A percentile compares a stretch with the other conserved stretches of the same genome.
phyloP scores from a whole-genome alignment of 768 basidiomycete species.

The Ramaria rubella region DNA sequence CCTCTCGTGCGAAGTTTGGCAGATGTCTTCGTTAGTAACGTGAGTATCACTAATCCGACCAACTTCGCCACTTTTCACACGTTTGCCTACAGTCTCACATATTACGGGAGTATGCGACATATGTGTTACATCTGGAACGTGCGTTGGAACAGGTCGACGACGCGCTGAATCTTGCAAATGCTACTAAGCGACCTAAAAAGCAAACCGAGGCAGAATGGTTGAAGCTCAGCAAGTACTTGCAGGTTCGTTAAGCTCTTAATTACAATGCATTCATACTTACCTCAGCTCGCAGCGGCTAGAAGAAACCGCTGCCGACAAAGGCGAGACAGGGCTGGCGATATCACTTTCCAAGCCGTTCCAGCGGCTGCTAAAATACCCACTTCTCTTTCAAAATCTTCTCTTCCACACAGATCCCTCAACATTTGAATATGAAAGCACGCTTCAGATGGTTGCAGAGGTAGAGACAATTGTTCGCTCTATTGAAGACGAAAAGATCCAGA shows the following conservation, averaged over 20 bases:
- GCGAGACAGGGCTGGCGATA: slow-evolving; percentile 92
- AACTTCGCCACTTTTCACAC: slow-evolving; percentile 10
- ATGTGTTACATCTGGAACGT: slow-evolving; percentile 89
- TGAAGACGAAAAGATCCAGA: slow-evolving; percentile 96
- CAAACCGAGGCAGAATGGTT: slow-evolving; percentile 75
- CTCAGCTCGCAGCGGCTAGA: slow-evolving; percentile 48
- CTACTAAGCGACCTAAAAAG: slow-evolving; percentile 73
- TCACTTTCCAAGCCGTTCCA: slow-evolving; percentile 97
- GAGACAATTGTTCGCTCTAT: slow-evolving; percentile 94
- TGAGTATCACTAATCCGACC: slow-evolving; percentile 35
- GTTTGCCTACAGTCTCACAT: slow-evolving; percentile 67
- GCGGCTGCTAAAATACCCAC: slow-evolving; percentile 90
- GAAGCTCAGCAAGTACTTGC: slow-evolving; percentile 66
- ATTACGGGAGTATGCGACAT: slow-evolving; percentile 88
- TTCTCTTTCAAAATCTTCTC: slow-evolving; percentile 94
- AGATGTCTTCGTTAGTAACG: slow-evolving; percentile 93
- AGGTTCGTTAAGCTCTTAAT: slow-evolving; percentile 20
- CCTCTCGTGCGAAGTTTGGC: slow-evolving; percentile 89
- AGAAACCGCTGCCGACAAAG: slow-evolving; percentile 71
- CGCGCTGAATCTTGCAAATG: slow-evolving; percentile 53
- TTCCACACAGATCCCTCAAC: slow-evolving; percentile 97
- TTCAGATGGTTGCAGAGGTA: slow-evolving; percentile 95
- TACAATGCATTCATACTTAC: background rate
- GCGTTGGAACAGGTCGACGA: slow-evolving; percentile 85
- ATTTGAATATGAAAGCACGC: slow-evolving; percentile 93